Base-by-base conservation (phyloP, 2,329 filamentous ascomycete species). In the Incumbomyces delicatus region DNA sequence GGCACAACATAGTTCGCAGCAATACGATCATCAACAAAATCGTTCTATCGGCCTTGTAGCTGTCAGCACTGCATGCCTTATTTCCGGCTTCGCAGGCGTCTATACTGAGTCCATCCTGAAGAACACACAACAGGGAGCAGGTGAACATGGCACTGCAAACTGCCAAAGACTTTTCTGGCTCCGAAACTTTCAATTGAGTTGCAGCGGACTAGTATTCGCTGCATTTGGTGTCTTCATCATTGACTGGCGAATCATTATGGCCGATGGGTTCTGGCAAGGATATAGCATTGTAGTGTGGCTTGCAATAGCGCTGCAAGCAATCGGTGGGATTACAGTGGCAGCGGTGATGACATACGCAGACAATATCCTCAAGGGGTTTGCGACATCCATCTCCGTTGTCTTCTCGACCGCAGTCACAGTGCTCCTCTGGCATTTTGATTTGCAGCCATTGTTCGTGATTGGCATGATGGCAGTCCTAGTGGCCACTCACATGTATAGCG, bases 201-300 rank as follows among this genome's bases (percentile, higher is more conserved):
- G 95, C 60, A 96, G 94, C 69, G 94, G 89, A 1, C 72, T 96
- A 2, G 89, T 95, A 57, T 87, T 90, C 0, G 85, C 89, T 1
- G 71, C 95, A 0, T 78, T 94, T 44, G 92, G 90, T 1, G 82
- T 96, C 3, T 67, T 94, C 2, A 85, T 85, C 66, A 85, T 86
- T 54, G 92, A 98, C 55, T 90, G 90, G 16, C 78, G 80, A 50
- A 81, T 85, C 31, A 89, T 96, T 54, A 75, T 81, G 13, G 77
- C 83, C 62, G 80, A 85, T 51, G 92, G 92, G 12, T 94, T 96
- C 66, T 96, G 96, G 57, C 83, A 85, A 49, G 92, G 92, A 2
- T 98, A 96, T 67, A 95, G 94, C 62, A 83, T 79, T 72, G 74
- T 90, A 14, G 90, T 96, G 2, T 95, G 90, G 88, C 73, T 79